Evolutionary conservation across 2,329 filamentous ascomycete genomes (phyloP).

Genomic region (Juglanconis oblonga): DNA sequence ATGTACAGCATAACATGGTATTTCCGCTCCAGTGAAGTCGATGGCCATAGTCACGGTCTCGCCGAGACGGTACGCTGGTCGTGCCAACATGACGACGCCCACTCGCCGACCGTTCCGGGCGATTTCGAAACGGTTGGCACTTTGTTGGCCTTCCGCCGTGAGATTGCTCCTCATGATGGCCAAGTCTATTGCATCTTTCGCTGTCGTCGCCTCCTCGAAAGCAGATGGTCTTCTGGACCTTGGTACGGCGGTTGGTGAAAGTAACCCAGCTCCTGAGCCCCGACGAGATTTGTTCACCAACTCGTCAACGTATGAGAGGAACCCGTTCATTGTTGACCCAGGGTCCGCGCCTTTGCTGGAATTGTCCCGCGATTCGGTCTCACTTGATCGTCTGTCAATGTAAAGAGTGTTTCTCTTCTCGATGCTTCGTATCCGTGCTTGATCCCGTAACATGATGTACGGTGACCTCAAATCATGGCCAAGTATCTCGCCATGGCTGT

Average conservation of each 20-base stretch:
- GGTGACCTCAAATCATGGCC: constrained; percentile 94
- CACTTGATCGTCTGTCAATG: constrained; percentile 12
- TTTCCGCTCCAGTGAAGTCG: constrained; percentile 74
- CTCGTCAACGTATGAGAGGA: constrained; percentile 74
- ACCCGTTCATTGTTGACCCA: constrained; percentile 57
- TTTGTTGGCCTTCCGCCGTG: constrained; percentile 65
- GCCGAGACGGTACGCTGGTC: constrained; percentile 84
- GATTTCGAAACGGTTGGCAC: constrained; percentile 93
- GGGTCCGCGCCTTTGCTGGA: constrained; percentile 25
- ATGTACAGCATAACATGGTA: constrained; percentile 83
- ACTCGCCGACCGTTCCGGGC: constrained; percentile 89
- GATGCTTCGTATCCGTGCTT: constrained; percentile 63
- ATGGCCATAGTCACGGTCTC: constrained; percentile 82
- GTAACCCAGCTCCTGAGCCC: constrained; percentile 55
- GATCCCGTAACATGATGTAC: constrained; percentile 83
- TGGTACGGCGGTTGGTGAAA: constrained; percentile 66
- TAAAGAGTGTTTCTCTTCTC: constrained; percentile 31
- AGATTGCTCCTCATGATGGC: constrained; percentile 83
- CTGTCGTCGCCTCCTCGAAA: constrained; percentile 57
- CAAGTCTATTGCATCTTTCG: constrained; percentile 85
- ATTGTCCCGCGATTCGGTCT: constrained; percentile 18
- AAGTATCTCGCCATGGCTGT: constrained; percentile 80
- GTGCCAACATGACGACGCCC: constrained; percentile 82
- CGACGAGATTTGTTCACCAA: constrained; percentile 61
- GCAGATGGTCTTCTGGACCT: constrained; percentile 54